Evolutionary conservation across 2,329 filamentous ascomycete species (phyloP).

Genomic region (Sporothrix variecibatus): DNA sequence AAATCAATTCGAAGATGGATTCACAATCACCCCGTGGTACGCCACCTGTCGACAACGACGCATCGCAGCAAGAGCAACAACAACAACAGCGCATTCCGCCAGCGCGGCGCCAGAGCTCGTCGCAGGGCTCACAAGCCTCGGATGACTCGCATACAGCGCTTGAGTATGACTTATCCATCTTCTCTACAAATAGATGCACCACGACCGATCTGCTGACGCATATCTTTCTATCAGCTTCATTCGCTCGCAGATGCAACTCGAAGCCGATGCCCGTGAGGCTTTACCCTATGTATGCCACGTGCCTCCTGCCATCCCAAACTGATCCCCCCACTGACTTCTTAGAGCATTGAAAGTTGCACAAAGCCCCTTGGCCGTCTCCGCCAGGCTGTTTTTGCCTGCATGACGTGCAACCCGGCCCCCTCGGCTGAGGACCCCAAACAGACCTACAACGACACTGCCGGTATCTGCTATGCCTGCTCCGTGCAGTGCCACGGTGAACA

Average conservation of each 20-base stretch:
- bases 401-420: constrained; percentile 88
- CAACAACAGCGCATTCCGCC: constrained; percentile 30
- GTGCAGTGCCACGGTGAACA: constrained; percentile 97
- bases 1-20: constrained; percentile 17
- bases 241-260: constrained; percentile 82
- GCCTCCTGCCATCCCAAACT: background rate
- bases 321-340: constrained; percentile 29
- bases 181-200: background rate
- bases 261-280: constrained; percentile 92
- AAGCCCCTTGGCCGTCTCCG: constrained; percentile 84
- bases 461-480: constrained; percentile 94
- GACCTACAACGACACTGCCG: constrained; percentile 64
- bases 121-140: constrained; percentile 61
- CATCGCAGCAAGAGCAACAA: constrained; percentile 40
- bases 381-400: constrained; percentile 86
- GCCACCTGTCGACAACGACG: constrained; percentile 46
- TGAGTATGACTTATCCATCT: constrained; percentile 50
- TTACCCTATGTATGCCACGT: constrained; percentile 76
- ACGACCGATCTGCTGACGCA: background rate
- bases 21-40: constrained; percentile 25
- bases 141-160: constrained; percentile 71
- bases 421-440: constrained; percentile 52
- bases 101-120: constrained; percentile 60
- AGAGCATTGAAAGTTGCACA: constrained; percentile 95
- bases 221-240: constrained; percentile 65